Base-by-base conservation (phyloP, 2,329 filamentous ascomycete species). In the Xylaria sp. region DNA sequence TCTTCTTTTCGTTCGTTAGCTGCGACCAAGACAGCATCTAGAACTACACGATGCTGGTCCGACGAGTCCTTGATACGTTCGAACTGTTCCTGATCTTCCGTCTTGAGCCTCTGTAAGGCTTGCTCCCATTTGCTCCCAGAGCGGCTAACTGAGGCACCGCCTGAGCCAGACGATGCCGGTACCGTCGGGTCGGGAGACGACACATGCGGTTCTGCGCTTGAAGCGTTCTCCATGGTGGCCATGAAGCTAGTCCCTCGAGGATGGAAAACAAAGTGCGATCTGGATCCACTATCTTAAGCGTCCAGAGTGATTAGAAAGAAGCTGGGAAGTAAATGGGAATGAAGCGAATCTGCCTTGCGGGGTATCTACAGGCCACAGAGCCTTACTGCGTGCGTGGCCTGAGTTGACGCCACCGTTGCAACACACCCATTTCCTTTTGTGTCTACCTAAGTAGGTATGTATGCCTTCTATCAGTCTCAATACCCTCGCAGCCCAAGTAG, bases 121-220 rank as follows among this genome's bases (percentile, higher is more conserved):
- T 57, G 53, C 8, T 64, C 61, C 61, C 51, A 64, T 30, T 59
- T 65, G 9, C 62, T 59, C 34, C 24, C 9, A 17, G 34, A 17
- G 3, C 4, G 12, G 34, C 34, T 34, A 9, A 30, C n/a, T 2
- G 4, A n/a, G 24, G 6, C 1, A 19, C 14, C 8, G 24, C 11
- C 50, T 45, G 36, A 9, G 27, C 9, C n/a, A 45, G 48, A 48
- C 2, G 32, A 19, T 32, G 12, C n/a, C 27, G 30, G n/a, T 27
- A 32, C 8, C 24, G 17, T 30, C n/a, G 24, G n/a, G 45, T 21
- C 24, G 30, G 11, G n/a, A 17, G 27, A 12, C 47, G n/a, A n/a
- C 21, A n/a, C 9, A n/a, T 50, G n/a, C 45, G 30, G 47, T 45
- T 55, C n/a, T 11, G 30, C 30, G 11, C 51, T 36, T 19, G 17